These are phyloP conservation scores for Xylariaceae sp. DNA, from an alignment of 2,329 filamentous ascomycete species.

Conservation along the genomic window DNA sequence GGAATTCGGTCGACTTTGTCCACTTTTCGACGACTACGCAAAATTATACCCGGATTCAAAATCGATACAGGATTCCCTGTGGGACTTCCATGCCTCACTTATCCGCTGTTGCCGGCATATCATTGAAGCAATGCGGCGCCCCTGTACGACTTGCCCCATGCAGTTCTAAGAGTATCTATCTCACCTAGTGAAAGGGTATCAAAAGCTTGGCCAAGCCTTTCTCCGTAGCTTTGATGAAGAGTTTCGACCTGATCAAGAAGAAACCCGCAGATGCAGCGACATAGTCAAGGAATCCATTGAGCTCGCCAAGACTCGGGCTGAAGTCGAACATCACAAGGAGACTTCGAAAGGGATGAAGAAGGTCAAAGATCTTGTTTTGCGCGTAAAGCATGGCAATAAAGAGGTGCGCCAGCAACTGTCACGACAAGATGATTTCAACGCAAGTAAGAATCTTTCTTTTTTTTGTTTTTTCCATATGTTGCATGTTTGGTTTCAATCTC, in stretches of 20 bases:
- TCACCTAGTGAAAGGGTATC: conserved; percentile 4
- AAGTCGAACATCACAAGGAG: conserved; percentile 2
- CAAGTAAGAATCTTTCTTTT: not conserved
- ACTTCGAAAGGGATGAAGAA: not conserved
- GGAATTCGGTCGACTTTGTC: conserved; percentile 33
- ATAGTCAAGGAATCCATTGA: conserved; percentile 26
- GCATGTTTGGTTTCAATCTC: not conserved
- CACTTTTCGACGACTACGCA: conserved; percentile 35
- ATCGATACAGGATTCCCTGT: conserved; percentile 33
- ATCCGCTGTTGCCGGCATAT: conserved; percentile 33
- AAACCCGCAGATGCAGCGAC: conserved; percentile 19
- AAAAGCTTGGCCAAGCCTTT: conserved; percentile 16
- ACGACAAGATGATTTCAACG: not conserved
- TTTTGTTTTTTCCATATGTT: not conserved
- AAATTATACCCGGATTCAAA: conserved; percentile 33
- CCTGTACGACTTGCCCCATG: not conserved
- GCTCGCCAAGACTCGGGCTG: conserved; percentile 25
- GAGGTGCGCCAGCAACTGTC: not conserved
- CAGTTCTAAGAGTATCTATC: not conserved
- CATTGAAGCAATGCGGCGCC: conserved; percentile 25
- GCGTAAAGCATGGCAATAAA: not conserved
- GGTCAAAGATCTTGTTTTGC: not conserved
- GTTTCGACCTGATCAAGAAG: conserved; percentile 25
- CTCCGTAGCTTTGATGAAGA: conserved; percentile 25
- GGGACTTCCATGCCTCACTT: conserved; percentile 34